Conservation (phyloP, 257 asterid species). For the Scutellaria galericulata region DNA sequence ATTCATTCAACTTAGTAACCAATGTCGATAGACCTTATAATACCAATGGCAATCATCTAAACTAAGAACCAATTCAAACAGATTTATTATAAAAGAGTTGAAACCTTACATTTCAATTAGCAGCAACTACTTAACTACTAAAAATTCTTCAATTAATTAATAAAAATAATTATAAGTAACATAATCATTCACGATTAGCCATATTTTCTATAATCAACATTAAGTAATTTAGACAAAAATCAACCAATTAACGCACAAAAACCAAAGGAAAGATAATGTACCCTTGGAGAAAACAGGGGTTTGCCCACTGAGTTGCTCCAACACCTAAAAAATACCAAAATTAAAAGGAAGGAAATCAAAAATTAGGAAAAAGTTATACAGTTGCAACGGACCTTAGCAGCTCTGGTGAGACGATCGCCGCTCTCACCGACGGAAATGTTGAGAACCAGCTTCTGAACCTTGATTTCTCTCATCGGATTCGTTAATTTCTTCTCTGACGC, state of each 20-base stretch:
- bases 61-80: background rate
- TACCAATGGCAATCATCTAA: background rate
- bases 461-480: constrained; percentile 53
- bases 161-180: too few species aligned
- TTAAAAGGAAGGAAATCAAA: background rate
- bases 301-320: constrained; percentile 56
- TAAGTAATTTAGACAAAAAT: background rate
- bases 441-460: constrained; percentile 53
- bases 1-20: background rate
- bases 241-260: background rate
- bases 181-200: background rate
- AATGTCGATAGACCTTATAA: too few species aligned
- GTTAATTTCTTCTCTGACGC: constrained; percentile 52
- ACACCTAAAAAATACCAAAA: constrained; percentile 33
- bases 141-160: background rate
- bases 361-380: background rate
- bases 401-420: constrained; percentile 55
- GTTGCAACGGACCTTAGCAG: constrained; percentile 39
- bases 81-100: background rate
- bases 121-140: background rate
- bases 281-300: constrained; percentile 51
- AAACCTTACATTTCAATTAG: background rate
- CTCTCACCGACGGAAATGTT: constrained; percentile 55
- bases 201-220: background rate
- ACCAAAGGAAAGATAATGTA: background rate